Base-by-base conservation (phyloP, 805 yeast species). In the Scheffersomyces coipomensis region DNA sequence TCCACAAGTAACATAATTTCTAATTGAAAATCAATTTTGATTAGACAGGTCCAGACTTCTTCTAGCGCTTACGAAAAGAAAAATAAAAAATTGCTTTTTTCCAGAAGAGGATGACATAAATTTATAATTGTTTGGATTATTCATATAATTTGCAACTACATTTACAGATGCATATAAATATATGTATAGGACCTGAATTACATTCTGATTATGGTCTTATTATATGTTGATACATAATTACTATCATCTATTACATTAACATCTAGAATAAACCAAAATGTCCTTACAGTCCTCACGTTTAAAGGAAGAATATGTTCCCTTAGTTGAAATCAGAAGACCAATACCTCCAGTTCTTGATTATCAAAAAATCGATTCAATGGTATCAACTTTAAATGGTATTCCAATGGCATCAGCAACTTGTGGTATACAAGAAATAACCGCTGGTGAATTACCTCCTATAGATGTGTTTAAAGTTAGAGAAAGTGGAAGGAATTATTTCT, bases 281-380 rank as follows among this genome's bases (percentile, higher is more conserved):
- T 85, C 93, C 0, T 62, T 86, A 32, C 95, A 87, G 65, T 73
- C 90, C 7, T 67, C 79, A 5, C 65, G 68, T 29, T 54, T 83
- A 7, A 76, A 73, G 42, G 68, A 76, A 9, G 73, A 77, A 10
- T 78, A 75, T 38, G 68, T 88, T 8, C 95, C 95, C 2, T 64
- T 88, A 16, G 60, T 69, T 3, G 74, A 80, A 44, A 88, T 88
- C 47, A 71, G 78, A 36, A 70, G 96, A 44, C 96, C 96, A 8
- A 88, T 88, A 22, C 84, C 89, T 19, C 96, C 96, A 0, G 95
- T 85, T 1, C 66, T 88, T 21, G 95, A 88, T 52, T 60, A 74
- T 45, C 69, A 72, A 33, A 88, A 88, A 59, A 88, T 88, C 31
- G 84, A 80, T 34, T 76, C 91, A 5, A 88, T 88, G 96, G 82